Percentiles rank a stretch among this genome's conserved stretches.
Evolutionary conservation across 768 basidiomycete species (phyloP).

Genomic region (Amanita subjunquillea): DNA sequence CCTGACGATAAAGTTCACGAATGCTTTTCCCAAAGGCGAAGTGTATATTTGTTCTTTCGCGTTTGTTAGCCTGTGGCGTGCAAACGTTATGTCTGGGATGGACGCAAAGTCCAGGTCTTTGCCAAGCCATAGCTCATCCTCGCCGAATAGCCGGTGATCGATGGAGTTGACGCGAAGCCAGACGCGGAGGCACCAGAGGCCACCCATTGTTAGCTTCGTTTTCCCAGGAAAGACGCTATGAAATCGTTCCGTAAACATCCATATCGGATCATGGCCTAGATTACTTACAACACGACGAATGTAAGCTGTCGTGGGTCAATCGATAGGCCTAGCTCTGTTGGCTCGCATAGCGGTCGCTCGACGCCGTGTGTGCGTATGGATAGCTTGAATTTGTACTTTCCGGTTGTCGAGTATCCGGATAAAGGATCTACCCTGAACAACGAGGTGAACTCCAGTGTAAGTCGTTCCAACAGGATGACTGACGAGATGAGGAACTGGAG

Average conservation of each 20-base stretch:
- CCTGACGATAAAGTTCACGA: conserved; percentile 47
- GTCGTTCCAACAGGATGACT: conserved; percentile 12
- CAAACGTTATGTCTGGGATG: conserved; percentile 47
- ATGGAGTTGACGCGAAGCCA: conserved; percentile 51
- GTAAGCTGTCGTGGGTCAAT: conserved; percentile 46
- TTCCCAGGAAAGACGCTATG: conserved; percentile 52
- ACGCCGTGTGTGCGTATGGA: conserved; percentile 44
- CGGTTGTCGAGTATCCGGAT: conserved; percentile 26
- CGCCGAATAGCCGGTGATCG: conserved; percentile 55
- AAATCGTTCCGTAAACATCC: background rate
- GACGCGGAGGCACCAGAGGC: conserved; percentile 47
- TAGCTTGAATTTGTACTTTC: conserved; percentile 43
- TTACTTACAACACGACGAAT: conserved; percentile 48
- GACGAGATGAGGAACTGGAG: conserved; percentile 44
- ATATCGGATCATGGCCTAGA: background rate
- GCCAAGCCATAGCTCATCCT: conserved; percentile 57
- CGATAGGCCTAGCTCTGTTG: conserved; percentile 32
- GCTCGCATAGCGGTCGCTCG: conserved; percentile 41
- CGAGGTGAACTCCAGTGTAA: background rate
- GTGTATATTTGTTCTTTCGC: conserved; percentile 42
- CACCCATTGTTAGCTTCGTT: conserved; percentile 39
- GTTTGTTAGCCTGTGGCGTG: conserved; percentile 31
- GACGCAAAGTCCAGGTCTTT: conserved; percentile 54
- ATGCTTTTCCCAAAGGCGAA: conserved; percentile 42
- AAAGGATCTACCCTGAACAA: conserved; percentile 32